Base-by-base conservation (phyloP, 768 basidiomycete species). In the Pseudohyphozyma bogoriensis region DNA sequence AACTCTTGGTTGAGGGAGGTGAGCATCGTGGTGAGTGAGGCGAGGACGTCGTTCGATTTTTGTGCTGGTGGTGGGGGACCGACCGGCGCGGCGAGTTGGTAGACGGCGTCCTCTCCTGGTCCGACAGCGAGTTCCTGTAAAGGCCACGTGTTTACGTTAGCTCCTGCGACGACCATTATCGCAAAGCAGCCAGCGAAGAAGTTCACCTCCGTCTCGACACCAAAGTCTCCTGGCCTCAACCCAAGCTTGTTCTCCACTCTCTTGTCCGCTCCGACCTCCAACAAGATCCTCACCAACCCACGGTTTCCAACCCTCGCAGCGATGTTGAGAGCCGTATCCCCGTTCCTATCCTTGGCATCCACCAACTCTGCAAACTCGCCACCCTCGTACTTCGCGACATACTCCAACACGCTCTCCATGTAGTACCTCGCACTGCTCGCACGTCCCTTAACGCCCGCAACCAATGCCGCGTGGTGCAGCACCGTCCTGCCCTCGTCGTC, bases 311-410 rank as follows among this genome's bases (percentile, higher is more conserved):
- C 86, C 58, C 93, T 76, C 1, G 93, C 92, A 18, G 93, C 89
- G 68, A 97, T 87, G 75, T 95, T 95, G 69, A 99, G 73, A 10
- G 89, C 89, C 0, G 93, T 96, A 71, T 99, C 95, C 0, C 93
- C 95, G 72, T 96, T 85, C 66, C 87, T 83, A 70, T 99, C 95
- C 74, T 89, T 88, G 44, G 93, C 76, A 73, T 97, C 89, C 15
- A 97, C 84, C 53, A 96, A 74, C 7, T 82, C 83, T 68, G 79
- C 79, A 71, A 89, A 90, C 67, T 85, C 83, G 28, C 62, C 55
- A 26, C 50, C 80, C 67, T 89, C 82, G 61, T 84, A 77, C 58
- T 85, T 81, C 22, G 84, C 89, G 66, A 96, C 82, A 31, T 62
- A 59, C 47, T 65, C 69, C 68, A 97, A 83, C 55, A 96, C 82